phyloP scores from a whole-genome alignment of 306 rosid genomes.

The Trifolium subterraneum region DNA sequence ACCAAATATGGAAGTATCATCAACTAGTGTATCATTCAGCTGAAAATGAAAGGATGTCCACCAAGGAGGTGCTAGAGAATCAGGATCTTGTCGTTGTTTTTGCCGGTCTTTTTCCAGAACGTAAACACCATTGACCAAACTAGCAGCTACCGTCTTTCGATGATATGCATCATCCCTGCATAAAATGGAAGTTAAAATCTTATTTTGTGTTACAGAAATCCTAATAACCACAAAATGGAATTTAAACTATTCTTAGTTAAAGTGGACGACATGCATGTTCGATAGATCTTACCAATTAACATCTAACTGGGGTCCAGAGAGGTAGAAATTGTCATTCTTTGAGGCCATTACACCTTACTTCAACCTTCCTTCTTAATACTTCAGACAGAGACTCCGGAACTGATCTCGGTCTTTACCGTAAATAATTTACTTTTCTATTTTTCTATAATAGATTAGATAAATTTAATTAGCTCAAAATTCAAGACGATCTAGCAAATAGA shows the following conservation, averaged over 20 bases:
- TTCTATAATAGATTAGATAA: neutral
- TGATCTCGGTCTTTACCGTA: too few species aligned
- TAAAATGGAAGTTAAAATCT: neutral
- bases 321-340: slow-evolving; percentile 71
- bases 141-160: slow-evolving; percentile 78
- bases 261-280: neutral
- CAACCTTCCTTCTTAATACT: too few species aligned
- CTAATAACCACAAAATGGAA: slow-evolving; percentile 6
- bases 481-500: too few species aligned
- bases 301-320: slow-evolving; percentile 78
- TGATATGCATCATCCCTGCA: slow-evolving; percentile 73
- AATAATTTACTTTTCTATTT: neutral
- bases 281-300: slow-evolving; percentile 69
- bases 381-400: too few species aligned
- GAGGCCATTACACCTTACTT: slow-evolving; percentile 58
- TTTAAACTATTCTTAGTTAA: neutral
- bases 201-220: slow-evolving; percentile 9
- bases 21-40: slow-evolving; percentile 63
- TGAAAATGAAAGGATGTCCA: slow-evolving; percentile 82
- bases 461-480: too few species aligned
- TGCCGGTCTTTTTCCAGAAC: slow-evolving; percentile 80
- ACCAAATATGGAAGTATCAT: slow-evolving; percentile 82
- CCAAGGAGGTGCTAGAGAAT: slow-evolving; percentile 86
- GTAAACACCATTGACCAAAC: slow-evolving; percentile 93
- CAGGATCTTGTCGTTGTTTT: slow-evolving; percentile 57